phyloP scores from a whole-genome alignment of 1,284 basidiomycete genomes.

The Pterulicium gracile region DNA sequence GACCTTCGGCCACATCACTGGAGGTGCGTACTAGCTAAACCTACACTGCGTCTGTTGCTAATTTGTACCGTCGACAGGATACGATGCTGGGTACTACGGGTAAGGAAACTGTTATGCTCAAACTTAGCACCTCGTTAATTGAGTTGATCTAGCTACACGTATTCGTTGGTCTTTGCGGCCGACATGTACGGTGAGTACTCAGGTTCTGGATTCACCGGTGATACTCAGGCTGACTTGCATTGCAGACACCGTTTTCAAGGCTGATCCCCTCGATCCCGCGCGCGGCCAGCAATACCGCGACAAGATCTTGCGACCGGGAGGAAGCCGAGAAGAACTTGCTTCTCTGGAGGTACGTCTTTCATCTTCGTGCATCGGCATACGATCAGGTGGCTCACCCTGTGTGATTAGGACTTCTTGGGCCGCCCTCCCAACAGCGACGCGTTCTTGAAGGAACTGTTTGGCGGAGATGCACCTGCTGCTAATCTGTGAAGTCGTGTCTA shows the following conservation, averaged over 20 bases:
- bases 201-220: not conserved
- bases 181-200: conserved; percentile 57
- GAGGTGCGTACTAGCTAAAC: conserved; percentile 13
- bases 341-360: conserved; percentile 35
- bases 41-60: not conserved
- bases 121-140: no score
- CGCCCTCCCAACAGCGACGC: conserved; percentile 68
- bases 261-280: conserved; percentile 57
- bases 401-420: conserved; percentile 58
- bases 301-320: conserved; percentile 44
- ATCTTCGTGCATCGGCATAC: not conserved
- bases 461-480: conserved; percentile 12
- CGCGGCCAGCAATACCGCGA: conserved; percentile 42
- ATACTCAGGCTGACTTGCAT: conserved; percentile 2
- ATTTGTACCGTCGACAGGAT: conserved; percentile 25
- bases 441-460: conserved; percentile 60
- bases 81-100: conserved; percentile 77
- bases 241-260: conserved; percentile 61
- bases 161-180: conserved; percentile 64
- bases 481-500: no score
- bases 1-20: conserved; percentile 61
- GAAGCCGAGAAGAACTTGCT: conserved; percentile 45
- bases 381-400: not conserved
- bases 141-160: conserved; percentile 59
- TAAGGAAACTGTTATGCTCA: conserved; percentile 19